Base-by-base conservation (phyloP, 1,139 yeast genomes). In the Yamadazyma songkhlaensis region DNA sequence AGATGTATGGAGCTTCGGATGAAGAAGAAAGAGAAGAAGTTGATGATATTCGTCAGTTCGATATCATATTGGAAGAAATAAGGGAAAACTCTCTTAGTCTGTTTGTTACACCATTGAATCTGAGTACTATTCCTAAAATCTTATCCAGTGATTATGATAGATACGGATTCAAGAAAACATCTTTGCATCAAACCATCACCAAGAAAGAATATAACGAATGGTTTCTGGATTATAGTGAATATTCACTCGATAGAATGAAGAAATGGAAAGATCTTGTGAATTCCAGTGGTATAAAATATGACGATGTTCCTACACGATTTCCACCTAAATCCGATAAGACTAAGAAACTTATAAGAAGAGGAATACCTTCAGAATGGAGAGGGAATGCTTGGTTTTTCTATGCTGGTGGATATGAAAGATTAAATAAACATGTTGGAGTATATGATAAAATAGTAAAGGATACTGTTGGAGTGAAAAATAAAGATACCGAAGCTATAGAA, bases 361-460 rank as follows among this genome's bases (percentile, higher is more conserved):
- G 98, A 6, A 83, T 92, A 8, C 97, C 98, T 0, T 90, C 96
- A 0, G 96, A 88, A 56, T 90, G 97, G 96, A 68, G 98, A 49
- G 98, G 97, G 0, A 79, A 79, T 48, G 97, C 97, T 1, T 92
- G 98, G 98, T 92, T 92, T 69, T 84, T 79, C 65, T 90, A 87
- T 59, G 95, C 95, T n/a, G 81, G 83, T n/a, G 97, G 97, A 2
- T 74, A 80, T 43, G 96, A 88, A 41, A 76, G 74, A 46, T 60
- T 87, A 40, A 80, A 78, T 47, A 78, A 78, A 32, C 79, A 87
- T 54, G 67, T 67, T 9, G 96, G 95, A 1, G 72, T 86, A 1
- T 92, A 89, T 58, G 85, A 81, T 34, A 71, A 72, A 46, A 69
- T 90, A 25, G 79, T 81, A 34, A 63, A 65, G 31, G 79, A 81